Evolutionary conservation across 1,284 basidiomycete genomes (phyloP), one percentile per base, ranked within the genome.

Genomic region (Pseudozyma flocculosa): DNA sequence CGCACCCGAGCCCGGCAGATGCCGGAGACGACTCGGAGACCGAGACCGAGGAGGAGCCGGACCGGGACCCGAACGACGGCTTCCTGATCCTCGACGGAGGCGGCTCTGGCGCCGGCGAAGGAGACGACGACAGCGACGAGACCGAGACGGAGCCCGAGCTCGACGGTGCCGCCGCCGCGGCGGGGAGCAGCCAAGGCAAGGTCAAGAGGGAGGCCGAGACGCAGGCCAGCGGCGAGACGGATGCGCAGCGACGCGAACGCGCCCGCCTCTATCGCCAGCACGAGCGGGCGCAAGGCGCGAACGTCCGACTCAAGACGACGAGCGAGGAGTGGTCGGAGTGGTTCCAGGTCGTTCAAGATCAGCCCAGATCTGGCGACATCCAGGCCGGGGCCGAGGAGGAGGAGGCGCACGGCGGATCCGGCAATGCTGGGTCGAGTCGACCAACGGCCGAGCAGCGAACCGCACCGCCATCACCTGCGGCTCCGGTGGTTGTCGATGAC

Each of bases 261-360:
- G 48, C 62, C 2, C 45, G 47, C 17, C 45, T 61, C 5, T 61
- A 65, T 21, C 58, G 54, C 7, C 54, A 61, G 38, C 62, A 65
- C 43, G 51, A 57, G 42, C 40, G 45, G 32, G 48, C 48, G 26
- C 62, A 65, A n/a, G 40, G 17, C 4, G 42, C 48, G 3, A 46
- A 39, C 18, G n/a, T 3, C 18, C 8, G 10, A 11, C 10, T n/a
- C 7, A 40, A 23, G 13, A 52, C 54, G 4, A 65, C 58, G 21
- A 36, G 40, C 32, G 54, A 65, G 10, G 62, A 65, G 22, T 65
- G 62, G 62, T 43, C 30, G 30, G 62, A 57, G 11, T 61, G 61
- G 54, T 45, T 47, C 53, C 4, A 48, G 57, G 15, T 41, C 54
- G 2, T 23, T 36, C 21, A 8, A 50, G n/a, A 19, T 48, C 43